Evolutionary conservation across 2,329 filamentous ascomycete genomes (phyloP), one percentile per base, ranked within the genome.

Genomic region (Colletotrichum neosansevieriae): DNA sequence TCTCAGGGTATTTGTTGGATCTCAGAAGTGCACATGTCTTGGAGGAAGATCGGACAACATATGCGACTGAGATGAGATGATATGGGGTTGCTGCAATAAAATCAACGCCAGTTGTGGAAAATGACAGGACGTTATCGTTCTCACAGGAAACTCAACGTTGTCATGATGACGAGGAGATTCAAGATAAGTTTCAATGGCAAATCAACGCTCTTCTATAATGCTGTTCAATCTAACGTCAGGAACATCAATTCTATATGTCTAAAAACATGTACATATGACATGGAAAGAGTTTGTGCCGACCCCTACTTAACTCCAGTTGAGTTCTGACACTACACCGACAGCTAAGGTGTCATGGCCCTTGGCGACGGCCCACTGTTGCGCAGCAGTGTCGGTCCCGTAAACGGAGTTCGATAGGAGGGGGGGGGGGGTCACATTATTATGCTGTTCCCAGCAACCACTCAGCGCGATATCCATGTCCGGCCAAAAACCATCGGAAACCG

Each of bases 281-380:
- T 29, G 17, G 29, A 53, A 53, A 47, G 38, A 24, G 6, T 1
- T 9, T 3, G 24, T 19, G 17, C 24, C 32, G 17, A 6, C 32
- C 29, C 29, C 29, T 6, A 15, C 19, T 19, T 21, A 19, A 19
- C 0, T n/a, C 29, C 17, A 3, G 12, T 6, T 15, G 4, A 45
- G 13, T 45, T 50, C 49, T 5, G 3, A 19, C 19, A 44, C 21
- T 3, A 60, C 32, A 24, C 61, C 65, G 1, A 68, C 65, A 3
- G 60, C 40, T 3, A 69, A 47, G n/a, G 56, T 67, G 54, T 73
- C 73, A 36, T 73, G 70, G 29, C 79, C 76, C 4, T 73, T 74
- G 3, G 83, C 84, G 70, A 86, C 77, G 11, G 84, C 78, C 84
- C 84, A 86, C 68, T 85, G 84, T 75, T 84, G 82, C 56, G 77